Evolutionary conservation across 2,329 filamentous ascomycete genomes (phyloP), one percentile per base, ranked within the genome.

Genomic region (Cladosporium halotolerans): DNA sequence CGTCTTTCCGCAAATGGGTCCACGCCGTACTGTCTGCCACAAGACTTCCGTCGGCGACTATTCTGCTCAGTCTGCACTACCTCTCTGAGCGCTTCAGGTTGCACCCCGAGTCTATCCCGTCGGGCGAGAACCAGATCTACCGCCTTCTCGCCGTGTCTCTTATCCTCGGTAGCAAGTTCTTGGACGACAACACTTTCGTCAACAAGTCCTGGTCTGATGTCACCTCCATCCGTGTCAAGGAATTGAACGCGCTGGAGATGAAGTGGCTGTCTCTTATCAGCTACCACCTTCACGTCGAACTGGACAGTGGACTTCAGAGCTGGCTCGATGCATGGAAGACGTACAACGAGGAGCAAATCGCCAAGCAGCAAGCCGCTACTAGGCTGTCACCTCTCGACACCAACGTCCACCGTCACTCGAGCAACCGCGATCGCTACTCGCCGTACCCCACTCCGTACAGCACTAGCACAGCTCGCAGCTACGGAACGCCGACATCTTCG

Each of bases 111-210:
- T 64, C 64, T 31, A 58, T 68, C 33, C 54, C 55, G 13, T 71
- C 76, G 47, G 76, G 75, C 39, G 77, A 80, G 52, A 86, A 85
- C 41, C 85, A 93, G 67, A 80, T 95, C 52, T 95, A 92, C 79
- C 86, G 89, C 56, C 85, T 95, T 75, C 79, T 96, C 59, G 95
- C 90, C 6, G 86, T 92, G 36, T 83, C 87, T 7, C 76, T 96
- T 54, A 80, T 96, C 48, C 78, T 96, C 50, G 91, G 89, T 56
- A 95, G 89, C 82, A 96, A 96, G 75, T 96, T 96, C 66, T 77
- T 96, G 60, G 91, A 96, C 66, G 91, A 96, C 77, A 96, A 96
- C 73, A 96, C 91, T 5, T 96, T 96, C 73, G 91, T 96, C 78
- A 96, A 96, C 74, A 86, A 89, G 52, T 96, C 91, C 1, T 96